Evolutionary conservation across 495 filamentous ascomycete species (phyloP).

Genomic region (Elaphomyces granulatus): DNA sequence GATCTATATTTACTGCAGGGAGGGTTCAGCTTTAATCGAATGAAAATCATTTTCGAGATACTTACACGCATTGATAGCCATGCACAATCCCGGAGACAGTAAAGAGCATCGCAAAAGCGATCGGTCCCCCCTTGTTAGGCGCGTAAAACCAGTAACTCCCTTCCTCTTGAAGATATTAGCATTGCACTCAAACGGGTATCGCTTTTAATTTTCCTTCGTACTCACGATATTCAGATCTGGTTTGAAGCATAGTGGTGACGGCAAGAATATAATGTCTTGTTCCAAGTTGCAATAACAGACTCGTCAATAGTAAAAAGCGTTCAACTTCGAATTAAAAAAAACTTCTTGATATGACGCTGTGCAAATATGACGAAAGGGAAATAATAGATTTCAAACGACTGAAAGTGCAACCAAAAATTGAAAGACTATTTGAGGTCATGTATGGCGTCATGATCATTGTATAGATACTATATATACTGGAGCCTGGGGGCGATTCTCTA

Average conservation of each 20-base stretch:
- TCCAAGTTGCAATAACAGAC: too few species aligned
- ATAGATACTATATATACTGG: too few species aligned
- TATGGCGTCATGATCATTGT: too few species aligned
- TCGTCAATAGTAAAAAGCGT: too few species aligned
- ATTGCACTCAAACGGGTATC: not conserved
- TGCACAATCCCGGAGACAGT: conserved; percentile 42
- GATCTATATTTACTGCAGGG: conserved; percentile 27
- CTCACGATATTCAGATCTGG: conserved; percentile 11
- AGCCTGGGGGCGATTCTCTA: too few species aligned
- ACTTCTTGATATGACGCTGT: too few species aligned
- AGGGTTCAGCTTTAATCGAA: not conserved
- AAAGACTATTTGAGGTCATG: too few species aligned
- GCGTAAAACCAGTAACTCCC: conserved; percentile 56
- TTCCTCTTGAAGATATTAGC: conserved; percentile 18
- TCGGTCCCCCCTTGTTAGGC: conserved; percentile 56
- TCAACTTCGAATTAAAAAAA: too few species aligned
- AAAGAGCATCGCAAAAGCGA: conserved; percentile 54
- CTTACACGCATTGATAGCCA: conserved; percentile 48
- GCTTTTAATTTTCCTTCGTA: conserved; percentile 5
- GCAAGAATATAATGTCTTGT: too few species aligned
- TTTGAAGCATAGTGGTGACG: conserved; percentile 8
- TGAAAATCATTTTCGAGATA: conserved; percentile 1
- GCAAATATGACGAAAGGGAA: too few species aligned
- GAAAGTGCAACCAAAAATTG: too few species aligned
- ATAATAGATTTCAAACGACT: too few species aligned